Evolutionary conservation across 2,329 filamentous ascomycete genomes (phyloP), one percentile per base, ranked within the genome.

Genomic region (Monilinia vaccinii-corymbosi): DNA sequence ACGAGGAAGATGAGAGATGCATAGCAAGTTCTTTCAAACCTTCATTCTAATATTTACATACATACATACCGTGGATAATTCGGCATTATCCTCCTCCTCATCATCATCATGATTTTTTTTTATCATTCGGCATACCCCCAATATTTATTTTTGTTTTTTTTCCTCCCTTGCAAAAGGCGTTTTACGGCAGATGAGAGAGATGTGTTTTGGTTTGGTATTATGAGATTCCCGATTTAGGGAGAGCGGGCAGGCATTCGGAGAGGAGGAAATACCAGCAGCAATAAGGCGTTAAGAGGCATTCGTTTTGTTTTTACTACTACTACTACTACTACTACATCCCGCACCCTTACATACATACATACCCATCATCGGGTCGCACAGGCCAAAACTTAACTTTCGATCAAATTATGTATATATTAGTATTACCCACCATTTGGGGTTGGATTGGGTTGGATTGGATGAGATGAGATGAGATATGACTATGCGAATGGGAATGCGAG

Each of bases 231-330:
- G 46, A 34, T 21, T 11, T 11, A 32, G 46, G 46, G n/a, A n/a
- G n/a, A n/a, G n/a, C n/a, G n/a, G n/a, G n/a, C n/a, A n/a, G n/a
- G 10, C 18, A 49, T 32, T 49, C 28, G 46, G n/a, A 44, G 40
- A 42, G 28, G 51, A 55, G 51, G 51, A 55, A 55, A 55, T 55
- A 55, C 51, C 51, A 53, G 36, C 28, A 53, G 31, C 34, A n/a
- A n/a, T n/a, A n/a, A 44, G 51, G 51, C 51, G 51, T 55, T 55
- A 13, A 32, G 51, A 32, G 51, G 51, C 51, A 34, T 55, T 53
- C 25, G 9, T 21, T 53, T 44, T 42, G n/a, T 40, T 53, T 18
- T 31, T 4, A 32, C 28, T 28, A 3, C 25, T 28, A 28, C 3
- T 28, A 28, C 25, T 28, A 28, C n/a, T n/a, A n/a, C n/a, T n/a